Evolutionary conservation across 306 rosid genomes (phyloP).

Genomic region (Medicago ruthenica): DNA sequence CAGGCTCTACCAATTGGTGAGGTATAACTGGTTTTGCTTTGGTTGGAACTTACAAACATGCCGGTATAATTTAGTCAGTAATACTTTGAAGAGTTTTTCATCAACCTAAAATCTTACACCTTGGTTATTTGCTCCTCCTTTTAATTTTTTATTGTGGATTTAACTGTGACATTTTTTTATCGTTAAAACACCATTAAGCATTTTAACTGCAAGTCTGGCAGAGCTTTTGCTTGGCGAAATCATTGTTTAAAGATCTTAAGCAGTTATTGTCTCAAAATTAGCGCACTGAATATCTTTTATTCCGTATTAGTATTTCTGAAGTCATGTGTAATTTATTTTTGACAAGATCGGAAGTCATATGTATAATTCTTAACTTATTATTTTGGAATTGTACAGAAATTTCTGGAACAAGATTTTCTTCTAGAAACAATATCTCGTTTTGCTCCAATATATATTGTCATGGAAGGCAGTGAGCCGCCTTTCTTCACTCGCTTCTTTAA

Average conservation of each 20-base stretch:
- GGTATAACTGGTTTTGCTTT: slow-evolving; percentile 62
- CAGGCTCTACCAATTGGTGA: slow-evolving; percentile 88
- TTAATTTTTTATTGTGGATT: slow-evolving; percentile 21
- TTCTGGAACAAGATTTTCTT: slow-evolving; percentile 85
- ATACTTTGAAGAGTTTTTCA: slow-evolving; percentile 19
- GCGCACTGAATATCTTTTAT: slow-evolving; percentile 18
- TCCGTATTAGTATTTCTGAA: slow-evolving; percentile 34
- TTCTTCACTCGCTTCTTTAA: slow-evolving; percentile 96
- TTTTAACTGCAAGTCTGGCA: slow-evolving; percentile 13
- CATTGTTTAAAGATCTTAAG: slow-evolving; percentile 11
- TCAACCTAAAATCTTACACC: neutral
- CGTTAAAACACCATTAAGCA: slow-evolving; percentile 18
- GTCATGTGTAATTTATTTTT: neutral
- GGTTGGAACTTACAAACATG: slow-evolving; percentile 39
- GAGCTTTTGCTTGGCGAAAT: neutral
- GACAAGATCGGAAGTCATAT: slow-evolving; percentile 3
- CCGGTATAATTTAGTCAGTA: slow-evolving; percentile 16
- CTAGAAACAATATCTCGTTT: slow-evolving; percentile 72
- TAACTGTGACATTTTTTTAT: slow-evolving; percentile 24
- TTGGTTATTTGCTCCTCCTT: neutral
- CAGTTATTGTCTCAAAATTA: neutral
- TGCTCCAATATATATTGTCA: slow-evolving; percentile 76
- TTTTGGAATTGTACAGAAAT: slow-evolving; percentile 70
- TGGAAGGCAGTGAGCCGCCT: slow-evolving; percentile 95
- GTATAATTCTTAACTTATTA: slow-evolving; percentile 35